phyloP scores from a whole-genome alignment of 2,329 filamentous ascomycete species.

The Aspergillus proliferans region DNA sequence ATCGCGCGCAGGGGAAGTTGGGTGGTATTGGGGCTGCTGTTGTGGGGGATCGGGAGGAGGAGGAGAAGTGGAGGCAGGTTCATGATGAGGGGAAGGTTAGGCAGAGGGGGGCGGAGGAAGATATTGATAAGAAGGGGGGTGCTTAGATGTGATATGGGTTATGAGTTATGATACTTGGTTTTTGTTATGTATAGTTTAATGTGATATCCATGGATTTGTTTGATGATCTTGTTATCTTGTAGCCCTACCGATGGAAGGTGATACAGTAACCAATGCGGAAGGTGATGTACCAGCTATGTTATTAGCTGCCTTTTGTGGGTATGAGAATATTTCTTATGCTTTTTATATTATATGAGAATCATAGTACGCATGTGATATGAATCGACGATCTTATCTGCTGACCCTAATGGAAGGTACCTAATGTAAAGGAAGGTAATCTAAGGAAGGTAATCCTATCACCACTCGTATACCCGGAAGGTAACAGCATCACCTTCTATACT shows the following conservation, averaged over 20 bases:
- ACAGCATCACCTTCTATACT: neutral
- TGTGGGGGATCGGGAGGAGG: conserved; percentile 61
- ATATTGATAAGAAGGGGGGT: conserved; percentile 59
- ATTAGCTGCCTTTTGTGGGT: no score
- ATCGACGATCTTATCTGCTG: no score
- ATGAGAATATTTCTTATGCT: no score
- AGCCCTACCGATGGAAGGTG: neutral
- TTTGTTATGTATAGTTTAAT: neutral
- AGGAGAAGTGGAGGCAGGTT: conserved; percentile 60
- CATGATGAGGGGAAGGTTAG: conserved; percentile 79
- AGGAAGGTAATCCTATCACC: no score
- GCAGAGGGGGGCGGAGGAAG: conserved; percentile 75
- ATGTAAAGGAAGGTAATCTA: neutral
- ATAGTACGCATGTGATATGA: no score
- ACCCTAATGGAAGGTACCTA: neutral
- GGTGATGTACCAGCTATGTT: neutral
- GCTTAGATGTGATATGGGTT: conserved; percentile 4
- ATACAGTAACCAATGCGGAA: neutral
- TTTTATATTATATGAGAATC: no score
- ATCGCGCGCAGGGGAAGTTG: conserved; percentile 64
- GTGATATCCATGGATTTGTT: conserved; percentile 1
- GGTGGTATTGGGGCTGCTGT: conserved; percentile 66
- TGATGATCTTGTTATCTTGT: neutral
- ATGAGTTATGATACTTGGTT: neutral
- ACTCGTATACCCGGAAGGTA: neutral